Conservation (phyloP, 495 filamentous ascomycete species). For the Talaromyces thailandensis region DNA sequence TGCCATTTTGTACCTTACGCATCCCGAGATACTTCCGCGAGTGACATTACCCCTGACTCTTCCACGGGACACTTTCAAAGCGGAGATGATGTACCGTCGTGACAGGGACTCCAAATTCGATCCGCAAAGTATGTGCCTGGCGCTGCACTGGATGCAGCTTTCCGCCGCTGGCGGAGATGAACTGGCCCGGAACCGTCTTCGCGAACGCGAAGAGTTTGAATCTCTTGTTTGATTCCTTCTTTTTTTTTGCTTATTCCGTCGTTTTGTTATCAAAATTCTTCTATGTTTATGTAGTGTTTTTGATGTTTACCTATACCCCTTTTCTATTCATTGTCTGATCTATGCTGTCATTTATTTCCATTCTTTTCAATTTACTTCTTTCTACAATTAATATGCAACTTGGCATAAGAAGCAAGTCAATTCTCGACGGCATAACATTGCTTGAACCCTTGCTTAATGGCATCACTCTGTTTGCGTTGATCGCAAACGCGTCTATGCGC, state of each 20-base stretch:
- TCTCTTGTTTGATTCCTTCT: slow-evolving; percentile 31
- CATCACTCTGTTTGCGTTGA: neutral
- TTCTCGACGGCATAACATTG: neutral
- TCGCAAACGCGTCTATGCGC: neutral
- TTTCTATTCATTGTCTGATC: neutral
- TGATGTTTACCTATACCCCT: neutral
- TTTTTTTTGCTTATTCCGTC: neutral
- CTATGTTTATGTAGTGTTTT: neutral
- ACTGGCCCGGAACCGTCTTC: slow-evolving; percentile 75
- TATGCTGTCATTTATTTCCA: neutral
- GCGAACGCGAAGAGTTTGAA: slow-evolving; percentile 58
- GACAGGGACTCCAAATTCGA: slow-evolving; percentile 53
- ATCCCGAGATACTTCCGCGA: slow-evolving; percentile 78
- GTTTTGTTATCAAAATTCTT: slow-evolving; percentile 6
- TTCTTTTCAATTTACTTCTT: neutral
- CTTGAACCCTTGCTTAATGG: neutral
- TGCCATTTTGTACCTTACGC: slow-evolving; percentile 87
- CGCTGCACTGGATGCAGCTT: slow-evolving; percentile 97
- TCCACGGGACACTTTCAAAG: slow-evolving; percentile 85
- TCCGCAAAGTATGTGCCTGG: slow-evolving; percentile 88
- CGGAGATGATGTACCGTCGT: slow-evolving; percentile 64
- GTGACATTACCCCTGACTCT: slow-evolving; percentile 78
- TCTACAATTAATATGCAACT: neutral
- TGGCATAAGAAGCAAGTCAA: neutral
- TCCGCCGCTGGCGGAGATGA: slow-evolving; percentile 80